phyloP scores from a whole-genome alignment of 495 filamentous ascomycete genomes.

The Xylaria intraflava region DNA sequence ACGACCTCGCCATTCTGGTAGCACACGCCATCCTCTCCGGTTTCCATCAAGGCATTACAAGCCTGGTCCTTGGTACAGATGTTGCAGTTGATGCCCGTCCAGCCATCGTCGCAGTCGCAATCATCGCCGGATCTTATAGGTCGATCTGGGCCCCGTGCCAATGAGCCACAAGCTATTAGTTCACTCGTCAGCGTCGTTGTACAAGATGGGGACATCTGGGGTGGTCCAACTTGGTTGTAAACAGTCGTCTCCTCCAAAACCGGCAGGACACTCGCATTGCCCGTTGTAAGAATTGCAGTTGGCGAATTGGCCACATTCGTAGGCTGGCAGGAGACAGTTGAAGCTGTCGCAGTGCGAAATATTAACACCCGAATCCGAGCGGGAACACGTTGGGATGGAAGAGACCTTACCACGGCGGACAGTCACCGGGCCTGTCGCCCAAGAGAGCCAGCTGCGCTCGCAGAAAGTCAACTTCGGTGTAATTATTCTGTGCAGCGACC shows the following conservation, averaged over 20 bases:
- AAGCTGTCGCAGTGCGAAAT: slow-evolving; percentile 55
- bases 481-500: slow-evolving; percentile 37
- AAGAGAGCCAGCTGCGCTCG: slow-evolving; percentile 45
- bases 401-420: slow-evolving; percentile 53
- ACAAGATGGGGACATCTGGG: neutral
- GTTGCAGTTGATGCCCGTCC: slow-evolving; percentile 99
- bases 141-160: slow-evolving; percentile 70
- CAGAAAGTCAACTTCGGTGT: slow-evolving; percentile 44
- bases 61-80: slow-evolving; percentile 78
- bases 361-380: slow-evolving; percentile 11
- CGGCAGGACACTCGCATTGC: slow-evolving; percentile 83
- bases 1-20: slow-evolving; percentile 85
- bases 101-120: slow-evolving; percentile 89
- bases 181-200: slow-evolving; percentile 17
- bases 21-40: slow-evolving; percentile 72
- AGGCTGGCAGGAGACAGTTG: slow-evolving; percentile 92
- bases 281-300: slow-evolving; percentile 80
- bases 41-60: slow-evolving; percentile 79
- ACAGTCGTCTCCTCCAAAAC: slow-evolving; percentile 91
- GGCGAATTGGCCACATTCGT: slow-evolving; percentile 83
- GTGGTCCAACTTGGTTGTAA: slow-evolving; percentile 57
- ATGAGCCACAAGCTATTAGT: slow-evolving; percentile 73
- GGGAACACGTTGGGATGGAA: neutral
- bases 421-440: slow-evolving; percentile 51
- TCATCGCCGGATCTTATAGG: slow-evolving; percentile 56